Conservation (phyloP, 257 asterid species). For the Verbena officinalis region DNA sequence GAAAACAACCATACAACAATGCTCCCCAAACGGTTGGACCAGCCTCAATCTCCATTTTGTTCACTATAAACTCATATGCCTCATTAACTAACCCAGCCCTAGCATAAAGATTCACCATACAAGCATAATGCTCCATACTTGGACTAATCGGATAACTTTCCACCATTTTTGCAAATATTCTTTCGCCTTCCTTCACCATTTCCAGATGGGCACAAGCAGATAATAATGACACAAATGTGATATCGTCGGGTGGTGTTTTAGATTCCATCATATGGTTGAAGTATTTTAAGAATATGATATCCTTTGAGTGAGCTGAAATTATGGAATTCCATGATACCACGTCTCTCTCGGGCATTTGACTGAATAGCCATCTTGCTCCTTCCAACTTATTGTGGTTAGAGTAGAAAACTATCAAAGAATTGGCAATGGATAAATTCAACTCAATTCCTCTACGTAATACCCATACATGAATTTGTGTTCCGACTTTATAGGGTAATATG, state of each 20-base stretch:
- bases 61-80: constrained; percentile 55
- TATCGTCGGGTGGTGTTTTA: constrained; percentile 44
- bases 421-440: constrained; percentile 52
- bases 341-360: constrained; percentile 60
- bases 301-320: constrained; percentile 70
- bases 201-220: constrained; percentile 71
- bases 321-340: constrained; percentile 84
- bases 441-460: constrained; percentile 56
- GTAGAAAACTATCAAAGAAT: constrained; percentile 68
- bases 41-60: constrained; percentile 56
- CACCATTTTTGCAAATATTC: constrained; percentile 52
- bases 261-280: constrained; percentile 50
- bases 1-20: constrained; percentile 72
- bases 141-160: constrained; percentile 52
- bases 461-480: constrained; percentile 77
- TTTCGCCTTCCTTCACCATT: constrained; percentile 65
- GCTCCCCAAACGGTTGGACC: constrained; percentile 95
- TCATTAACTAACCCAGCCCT: constrained; percentile 57
- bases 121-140: constrained; percentile 72
- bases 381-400: constrained; percentile 37
- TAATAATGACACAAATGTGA: constrained; percentile 70
- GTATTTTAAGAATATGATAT: constrained; percentile 53
- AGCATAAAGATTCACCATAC: constrained; percentile 86
- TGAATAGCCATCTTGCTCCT: constrained; percentile 55
- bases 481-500: constrained; percentile 28